phyloP scores from a whole-genome alignment of 371 early-diverging fungal species.

The Syncephalis plumigaleata region DNA sequence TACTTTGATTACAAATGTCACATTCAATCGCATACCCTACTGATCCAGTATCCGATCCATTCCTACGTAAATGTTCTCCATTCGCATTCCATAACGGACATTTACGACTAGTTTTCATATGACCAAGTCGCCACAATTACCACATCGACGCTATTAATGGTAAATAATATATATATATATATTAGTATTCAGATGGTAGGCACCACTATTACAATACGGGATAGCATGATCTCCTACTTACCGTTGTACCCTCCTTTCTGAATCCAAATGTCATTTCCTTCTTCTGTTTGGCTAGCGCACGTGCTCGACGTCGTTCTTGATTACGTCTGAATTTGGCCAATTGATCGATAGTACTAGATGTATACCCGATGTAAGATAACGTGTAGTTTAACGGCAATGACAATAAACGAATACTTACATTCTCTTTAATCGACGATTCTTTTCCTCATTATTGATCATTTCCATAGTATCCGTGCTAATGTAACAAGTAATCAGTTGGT shows the following conservation, averaged over 20 bases:
- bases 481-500: background rate
- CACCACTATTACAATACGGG: background rate
- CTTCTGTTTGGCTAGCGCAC: conserved; percentile 5
- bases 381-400: background rate
- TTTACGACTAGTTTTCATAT: conserved; percentile 76
- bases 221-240: too few relatives aligned
- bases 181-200: background rate
- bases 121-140: conserved; percentile 69
- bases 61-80: too few relatives aligned
- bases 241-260: too few relatives aligned
- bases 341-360: conserved; percentile 29
- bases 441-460: conserved; percentile 37
- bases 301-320: conserved; percentile 30
- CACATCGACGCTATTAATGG: conserved; percentile 36
- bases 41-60: too few relatives aligned
- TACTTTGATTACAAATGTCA: too few relatives aligned
- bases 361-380: background rate
- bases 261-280: too few relatives aligned
- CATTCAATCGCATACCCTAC: too few relatives aligned
- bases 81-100: conserved; percentile 26
- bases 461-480: conserved; percentile 28
- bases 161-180: background rate
- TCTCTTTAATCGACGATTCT: conserved; percentile 38
- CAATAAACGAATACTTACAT: conserved; percentile 3
- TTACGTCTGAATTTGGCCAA: conserved; percentile 40